phyloP scores from a whole-genome alignment of 2,329 filamentous ascomycete species.

The Trichoderma atrobrunneum region DNA sequence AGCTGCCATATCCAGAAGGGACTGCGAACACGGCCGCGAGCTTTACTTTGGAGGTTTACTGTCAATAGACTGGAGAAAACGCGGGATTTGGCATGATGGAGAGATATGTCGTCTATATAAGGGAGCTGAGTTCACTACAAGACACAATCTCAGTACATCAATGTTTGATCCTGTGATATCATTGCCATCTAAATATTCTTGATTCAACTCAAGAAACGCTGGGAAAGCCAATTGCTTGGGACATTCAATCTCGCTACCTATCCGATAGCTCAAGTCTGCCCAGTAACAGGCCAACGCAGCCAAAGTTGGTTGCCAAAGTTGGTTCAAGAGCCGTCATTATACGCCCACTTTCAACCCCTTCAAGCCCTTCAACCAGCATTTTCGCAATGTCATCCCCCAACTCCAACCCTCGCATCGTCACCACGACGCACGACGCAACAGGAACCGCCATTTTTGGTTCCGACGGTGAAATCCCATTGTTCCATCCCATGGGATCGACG shows the following conservation, averaged over 20 bases:
- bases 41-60: too few species aligned
- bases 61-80: too few species aligned
- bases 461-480: constrained; percentile 29
- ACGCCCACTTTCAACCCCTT: background rate
- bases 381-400: background rate
- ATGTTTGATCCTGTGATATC: background rate
- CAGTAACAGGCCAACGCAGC: too few species aligned
- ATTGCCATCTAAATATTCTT: background rate
- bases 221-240: too few species aligned
- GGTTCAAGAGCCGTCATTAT: background rate
- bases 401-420: constrained; percentile 29
- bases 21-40: too few species aligned
- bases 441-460: constrained; percentile 34
- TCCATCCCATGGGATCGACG: constrained; percentile 33
- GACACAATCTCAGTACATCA: background rate
- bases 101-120: too few species aligned
- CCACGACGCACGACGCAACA: constrained; percentile 30
- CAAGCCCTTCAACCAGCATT: background rate
- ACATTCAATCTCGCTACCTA: too few species aligned
- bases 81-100: too few species aligned
- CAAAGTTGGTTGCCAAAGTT: background rate
- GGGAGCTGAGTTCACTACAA: too few species aligned
- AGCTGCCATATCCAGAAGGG: background rate
- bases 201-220: too few species aligned
- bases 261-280: too few species aligned